Conservation (phyloP, 2,329 filamentous ascomycete genomes). For the Fusarium praegraminearum region DNA sequence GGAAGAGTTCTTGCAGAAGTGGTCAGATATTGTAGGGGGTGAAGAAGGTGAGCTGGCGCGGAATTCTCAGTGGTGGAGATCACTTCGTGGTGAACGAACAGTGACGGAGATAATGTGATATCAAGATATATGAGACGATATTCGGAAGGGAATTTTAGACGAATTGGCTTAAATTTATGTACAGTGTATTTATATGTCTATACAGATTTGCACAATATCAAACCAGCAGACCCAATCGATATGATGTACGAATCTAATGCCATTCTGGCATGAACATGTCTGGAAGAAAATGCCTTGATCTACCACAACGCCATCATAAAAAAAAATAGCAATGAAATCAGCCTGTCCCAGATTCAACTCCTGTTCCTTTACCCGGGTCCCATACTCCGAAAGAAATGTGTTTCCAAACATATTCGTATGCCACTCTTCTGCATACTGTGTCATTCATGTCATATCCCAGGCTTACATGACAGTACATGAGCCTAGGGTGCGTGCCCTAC, state of each 20-base stretch:
- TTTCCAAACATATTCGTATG: conserved; percentile 12
- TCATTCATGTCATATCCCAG: conserved; percentile 5
- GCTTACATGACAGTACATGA: conserved; percentile 73
- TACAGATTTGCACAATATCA: conserved; percentile 18
- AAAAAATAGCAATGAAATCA: conserved; percentile 16
- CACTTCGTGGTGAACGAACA: conserved; percentile 44
- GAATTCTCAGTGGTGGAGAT: conserved; percentile 48
- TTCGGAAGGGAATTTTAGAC: neutral
- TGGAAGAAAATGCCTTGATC: conserved; percentile 31
- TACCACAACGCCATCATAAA: conserved; percentile 40
- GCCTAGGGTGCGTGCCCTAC: conserved; percentile 73
- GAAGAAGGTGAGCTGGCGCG: conserved; percentile 48
- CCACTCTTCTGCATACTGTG: conserved; percentile 5
- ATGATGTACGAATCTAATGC: conserved; percentile 16
- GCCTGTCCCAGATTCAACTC: conserved; percentile 21
- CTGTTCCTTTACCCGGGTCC: conserved; percentile 16
- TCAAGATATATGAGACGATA: neutral
- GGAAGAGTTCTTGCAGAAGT: conserved; percentile 48
- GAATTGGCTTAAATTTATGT: conserved; percentile 14
- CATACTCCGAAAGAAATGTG: conserved; percentile 5
- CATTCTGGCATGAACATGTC: conserved; percentile 5
- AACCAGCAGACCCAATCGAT: conserved; percentile 17
- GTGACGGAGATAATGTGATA: conserved; percentile 36
- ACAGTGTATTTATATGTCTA: conserved; percentile 38
- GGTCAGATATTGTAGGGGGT: conserved; percentile 47